Evolutionary conservation across 2,329 filamentous ascomycete species (phyloP).

Genomic region (Aspergillus terreus): DNA sequence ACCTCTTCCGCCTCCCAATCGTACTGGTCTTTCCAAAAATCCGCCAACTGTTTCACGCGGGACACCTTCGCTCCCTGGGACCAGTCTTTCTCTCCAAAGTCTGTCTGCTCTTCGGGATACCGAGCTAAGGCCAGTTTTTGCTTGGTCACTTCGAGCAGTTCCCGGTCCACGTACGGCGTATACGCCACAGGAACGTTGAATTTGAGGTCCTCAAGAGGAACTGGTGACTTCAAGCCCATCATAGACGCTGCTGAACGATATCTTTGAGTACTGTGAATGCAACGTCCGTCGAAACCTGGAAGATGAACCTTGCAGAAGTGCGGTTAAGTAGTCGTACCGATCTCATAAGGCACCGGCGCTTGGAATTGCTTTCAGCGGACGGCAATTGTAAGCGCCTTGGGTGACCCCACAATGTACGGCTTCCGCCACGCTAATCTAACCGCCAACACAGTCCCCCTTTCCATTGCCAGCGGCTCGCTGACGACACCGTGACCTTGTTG

Average conservation of each 20-base stretch:
- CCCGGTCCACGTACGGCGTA: conserved; percentile 5
- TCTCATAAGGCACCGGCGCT: too few species aligned
- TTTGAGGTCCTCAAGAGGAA: conserved; percentile 9
- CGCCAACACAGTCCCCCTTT: too few species aligned
- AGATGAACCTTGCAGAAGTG: too few species aligned
- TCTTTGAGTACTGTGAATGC: too few species aligned
- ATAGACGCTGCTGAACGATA: background rate
- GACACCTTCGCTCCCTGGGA: background rate
- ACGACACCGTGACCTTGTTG: too few species aligned
- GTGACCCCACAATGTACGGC: too few species aligned
- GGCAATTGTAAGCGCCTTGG: too few species aligned
- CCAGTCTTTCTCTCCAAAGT: conserved; percentile 6
- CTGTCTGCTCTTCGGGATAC: conserved; percentile 13
- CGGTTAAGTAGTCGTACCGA: too few species aligned
- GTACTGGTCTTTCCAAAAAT: background rate
- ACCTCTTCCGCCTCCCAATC: conserved; percentile 7
- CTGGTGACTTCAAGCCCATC: conserved; percentile 5
- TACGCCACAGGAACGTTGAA: conserved; percentile 12
- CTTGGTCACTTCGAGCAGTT: conserved; percentile 5
- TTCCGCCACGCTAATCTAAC: too few species aligned
- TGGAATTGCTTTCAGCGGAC: too few species aligned
- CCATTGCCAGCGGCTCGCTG: too few species aligned
- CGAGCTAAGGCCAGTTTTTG: conserved; percentile 10
- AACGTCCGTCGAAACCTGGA: too few species aligned
- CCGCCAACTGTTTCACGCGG: background rate